Evolutionary conservation across 352 stramenopile genomes (phyloP).

Genomic region (Globisporangium orthogonon): DNA sequence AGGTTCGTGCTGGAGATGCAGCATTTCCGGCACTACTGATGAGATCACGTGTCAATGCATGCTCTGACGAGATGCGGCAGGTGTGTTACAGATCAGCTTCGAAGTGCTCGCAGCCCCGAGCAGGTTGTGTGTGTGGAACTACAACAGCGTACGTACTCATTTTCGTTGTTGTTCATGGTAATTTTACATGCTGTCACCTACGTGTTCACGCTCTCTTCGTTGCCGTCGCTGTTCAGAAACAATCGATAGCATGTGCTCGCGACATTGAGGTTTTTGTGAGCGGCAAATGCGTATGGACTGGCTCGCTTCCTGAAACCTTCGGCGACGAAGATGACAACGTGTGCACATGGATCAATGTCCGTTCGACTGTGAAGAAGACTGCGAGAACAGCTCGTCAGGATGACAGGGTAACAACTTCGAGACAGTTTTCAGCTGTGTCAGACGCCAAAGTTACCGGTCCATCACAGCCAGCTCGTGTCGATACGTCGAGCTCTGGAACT

Average conservation of each 20-base stretch:
- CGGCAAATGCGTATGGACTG: slow-evolving; percentile 62
- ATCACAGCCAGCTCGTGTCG: neutral
- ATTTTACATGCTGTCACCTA: neutral
- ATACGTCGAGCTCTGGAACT: neutral
- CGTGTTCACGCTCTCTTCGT: neutral
- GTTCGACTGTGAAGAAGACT: slow-evolving; percentile 26
- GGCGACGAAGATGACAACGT: slow-evolving; percentile 56
- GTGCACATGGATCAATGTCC: slow-evolving; percentile 66
- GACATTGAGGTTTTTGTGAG: slow-evolving; percentile 65
- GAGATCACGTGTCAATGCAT: no score
- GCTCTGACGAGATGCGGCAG: slow-evolving; percentile 10
- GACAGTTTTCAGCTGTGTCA: neutral
- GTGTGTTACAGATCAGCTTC: slow-evolving; percentile 52
- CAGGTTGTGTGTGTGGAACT: slow-evolving; percentile 81
- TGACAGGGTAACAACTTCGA: neutral
- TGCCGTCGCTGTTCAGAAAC: slow-evolving; percentile 15
- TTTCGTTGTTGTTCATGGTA: neutral
- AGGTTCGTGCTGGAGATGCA: slow-evolving; percentile 16
- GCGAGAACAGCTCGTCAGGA: slow-evolving; percentile 17
- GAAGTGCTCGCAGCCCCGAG: slow-evolving; percentile 28
- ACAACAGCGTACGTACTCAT: slow-evolving; percentile 49
- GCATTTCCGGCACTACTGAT: neutral
- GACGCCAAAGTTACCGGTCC: neutral
- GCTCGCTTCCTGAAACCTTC: slow-evolving; percentile 66
- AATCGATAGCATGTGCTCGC: slow-evolving; percentile 37